Percentiles rank a stretch among this genome's conserved stretches.
phyloP scores from a whole-genome alignment of 176 grass and related monocot species.

The Panicum miliaceum region DNA sequence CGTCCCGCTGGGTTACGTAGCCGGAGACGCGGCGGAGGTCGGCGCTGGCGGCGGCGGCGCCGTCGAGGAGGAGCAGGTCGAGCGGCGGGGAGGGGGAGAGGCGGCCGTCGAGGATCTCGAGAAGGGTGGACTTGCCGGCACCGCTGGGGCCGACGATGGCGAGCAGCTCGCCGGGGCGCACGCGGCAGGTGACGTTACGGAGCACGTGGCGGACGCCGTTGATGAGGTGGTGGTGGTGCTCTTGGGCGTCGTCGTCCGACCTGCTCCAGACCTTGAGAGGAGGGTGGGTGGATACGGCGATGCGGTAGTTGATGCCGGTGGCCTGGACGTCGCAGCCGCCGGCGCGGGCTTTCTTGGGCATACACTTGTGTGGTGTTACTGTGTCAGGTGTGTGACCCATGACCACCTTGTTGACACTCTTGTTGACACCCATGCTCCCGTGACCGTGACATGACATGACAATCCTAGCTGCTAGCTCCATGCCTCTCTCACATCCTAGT shows the following conservation, averaged over 20 bases:
- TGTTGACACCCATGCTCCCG: too few relatives aligned
- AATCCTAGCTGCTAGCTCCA: too few relatives aligned
- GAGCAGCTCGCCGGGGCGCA: not conserved
- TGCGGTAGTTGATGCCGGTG: conserved; percentile 24
- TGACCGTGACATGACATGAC: too few relatives aligned
- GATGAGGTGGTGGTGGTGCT: not conserved
- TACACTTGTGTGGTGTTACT: too few relatives aligned
- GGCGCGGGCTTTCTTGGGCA: not conserved
- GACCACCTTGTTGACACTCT: too few relatives aligned
- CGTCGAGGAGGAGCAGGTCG: too few relatives aligned
- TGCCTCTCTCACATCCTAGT: too few relatives aligned
- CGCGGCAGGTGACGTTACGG: not conserved
- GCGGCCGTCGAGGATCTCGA: conserved; percentile 69
- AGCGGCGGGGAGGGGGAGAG: conserved; percentile 3
- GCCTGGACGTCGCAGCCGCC: conserved; percentile 30
- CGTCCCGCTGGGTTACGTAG: conserved; percentile 31
- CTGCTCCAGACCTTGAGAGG: conserved; percentile 43
- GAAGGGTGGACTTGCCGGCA: conserved; percentile 72
- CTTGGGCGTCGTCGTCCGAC: conserved; percentile 2
- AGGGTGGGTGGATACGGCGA: conserved; percentile 25
- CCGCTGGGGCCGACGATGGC: conserved; percentile 72
- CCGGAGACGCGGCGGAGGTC: conserved; percentile 29
- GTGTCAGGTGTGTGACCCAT: too few relatives aligned
- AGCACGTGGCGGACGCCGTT: not conserved
- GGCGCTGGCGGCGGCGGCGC: not conserved